These are phyloP conservation scores for Hypsizygus marmoreus DNA, from an alignment of 768 basidiomycete species.

Conservation along the genomic window DNA sequence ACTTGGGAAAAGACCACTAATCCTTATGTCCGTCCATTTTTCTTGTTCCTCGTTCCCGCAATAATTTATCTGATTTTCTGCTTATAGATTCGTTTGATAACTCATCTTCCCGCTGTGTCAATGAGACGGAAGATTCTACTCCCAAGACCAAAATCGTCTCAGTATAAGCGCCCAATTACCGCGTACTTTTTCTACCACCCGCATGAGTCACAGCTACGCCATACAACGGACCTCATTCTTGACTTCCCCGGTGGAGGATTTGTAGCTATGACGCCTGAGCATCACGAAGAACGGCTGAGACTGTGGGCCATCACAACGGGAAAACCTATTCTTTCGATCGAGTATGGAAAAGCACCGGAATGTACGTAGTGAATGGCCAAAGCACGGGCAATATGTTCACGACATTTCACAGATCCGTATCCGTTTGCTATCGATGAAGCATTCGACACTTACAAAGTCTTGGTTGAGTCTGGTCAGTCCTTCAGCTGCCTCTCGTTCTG, in stretches of 20 bases:
- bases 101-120: conserved; percentile 59
- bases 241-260: conserved; percentile 98
- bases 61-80: conserved; percentile 2
- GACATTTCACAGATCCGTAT: conserved; percentile 75
- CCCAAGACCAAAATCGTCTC: conserved; percentile 75
- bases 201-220: conserved; percentile 60
- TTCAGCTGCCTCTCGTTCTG: background rate
- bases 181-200: conserved; percentile 82
- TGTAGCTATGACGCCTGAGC: conserved; percentile 93
- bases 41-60: conserved; percentile 3
- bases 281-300: conserved; percentile 92
- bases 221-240: conserved; percentile 78
- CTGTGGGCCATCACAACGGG: conserved; percentile 82
- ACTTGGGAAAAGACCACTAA: conserved; percentile 98
- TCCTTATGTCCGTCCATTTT: conserved; percentile 66
- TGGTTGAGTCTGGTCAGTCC: conserved; percentile 67
- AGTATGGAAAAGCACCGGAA: conserved; percentile 97
- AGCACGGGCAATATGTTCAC: conserved; percentile 8
- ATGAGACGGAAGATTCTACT: conserved; percentile 79
- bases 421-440: conserved; percentile 96
- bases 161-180: conserved; percentile 80
- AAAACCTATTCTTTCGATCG: conserved; percentile 80
- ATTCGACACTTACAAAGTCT: conserved; percentile 83
- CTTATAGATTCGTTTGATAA: conserved; percentile 62
- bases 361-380: conserved; percentile 49